Base-by-base conservation (phyloP, 2,329 filamentous ascomycete species). In the Endocalyx cinctus region DNA sequence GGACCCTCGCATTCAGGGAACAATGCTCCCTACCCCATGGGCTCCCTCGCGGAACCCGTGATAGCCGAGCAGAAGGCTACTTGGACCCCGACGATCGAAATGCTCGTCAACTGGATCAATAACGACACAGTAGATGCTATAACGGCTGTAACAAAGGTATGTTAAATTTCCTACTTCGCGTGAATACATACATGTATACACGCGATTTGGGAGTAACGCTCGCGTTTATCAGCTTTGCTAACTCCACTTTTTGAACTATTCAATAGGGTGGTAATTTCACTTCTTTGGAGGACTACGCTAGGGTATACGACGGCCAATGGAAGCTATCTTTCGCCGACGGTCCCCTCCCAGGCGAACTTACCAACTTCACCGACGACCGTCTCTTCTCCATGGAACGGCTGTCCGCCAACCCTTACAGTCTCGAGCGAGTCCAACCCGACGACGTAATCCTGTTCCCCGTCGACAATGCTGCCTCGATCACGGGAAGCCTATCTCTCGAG, bases 311-410 rank as follows among this genome's bases (percentile, higher is more conserved):
- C 11, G 53, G 51, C 8, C 53, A 67, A 38, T 69, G 64, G 62
- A 48, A 48, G 7, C 48, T 46, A 2, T 49, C 61, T 1, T 47
- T 62, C 5, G 62, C 65, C 1, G 45, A 42, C 8, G 63, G 64
- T 2, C 43, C 54, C 3, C 45, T 46, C 26, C 46, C 52, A 18
- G 59, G 68, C 10, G 55, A 64, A 8, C 44, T 64, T 7, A 52
- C 59, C 17, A 70, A 72, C 37, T 67, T 63, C 37, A 70, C 66
- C 0, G 55, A 65, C 32, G 67, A 71, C 41, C 45, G 68, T 2
- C 39, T 63, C 17, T 70, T 72, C 42, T 65, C 64, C 4, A 71
- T 70, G 67, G 62, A 69, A 39, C 55, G 67, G 10, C 47, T 71
- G 7, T 66, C 63, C 3, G 46, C 55, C 22, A 64, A 62, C 33